Evolutionary conservation across 306 rosid genomes (phyloP).

Genomic region (Erythrophleum fordii): DNA sequence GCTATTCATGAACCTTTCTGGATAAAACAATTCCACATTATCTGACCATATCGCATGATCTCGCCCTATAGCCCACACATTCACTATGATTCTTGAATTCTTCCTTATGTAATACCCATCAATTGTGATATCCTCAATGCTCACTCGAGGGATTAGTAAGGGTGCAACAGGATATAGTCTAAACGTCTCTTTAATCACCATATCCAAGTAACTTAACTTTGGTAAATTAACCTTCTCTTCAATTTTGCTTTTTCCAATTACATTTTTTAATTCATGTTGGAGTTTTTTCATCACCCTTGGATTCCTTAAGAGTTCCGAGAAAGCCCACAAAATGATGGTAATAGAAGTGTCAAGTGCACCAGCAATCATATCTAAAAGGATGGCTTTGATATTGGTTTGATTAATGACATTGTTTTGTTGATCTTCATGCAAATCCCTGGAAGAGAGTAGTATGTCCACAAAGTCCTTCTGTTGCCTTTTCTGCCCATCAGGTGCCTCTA

Average conservation of each 20-base stretch:
- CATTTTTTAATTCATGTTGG: conserved; percentile 50
- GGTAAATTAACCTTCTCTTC: conserved; percentile 47
- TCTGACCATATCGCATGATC: conserved; percentile 29
- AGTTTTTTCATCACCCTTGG: conserved; percentile 48
- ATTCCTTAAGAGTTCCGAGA: conserved; percentile 50
- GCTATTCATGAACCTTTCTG: neutral
- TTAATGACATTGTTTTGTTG: conserved; percentile 23
- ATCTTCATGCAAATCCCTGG: conserved; percentile 38
- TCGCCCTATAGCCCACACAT: conserved; percentile 48
- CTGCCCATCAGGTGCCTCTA: neutral
- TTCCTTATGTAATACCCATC: conserved; percentile 34
- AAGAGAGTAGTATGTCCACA: conserved; percentile 39
- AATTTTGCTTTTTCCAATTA: conserved; percentile 35
- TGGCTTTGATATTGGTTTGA: conserved; percentile 49
- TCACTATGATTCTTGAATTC: conserved; percentile 42
- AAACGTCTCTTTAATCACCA: conserved; percentile 50
- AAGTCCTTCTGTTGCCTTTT: conserved; percentile 27
- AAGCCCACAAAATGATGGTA: conserved; percentile 37
- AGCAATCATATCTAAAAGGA: conserved; percentile 40
- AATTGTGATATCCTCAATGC: conserved; percentile 35
- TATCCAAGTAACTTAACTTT: conserved; percentile 39
- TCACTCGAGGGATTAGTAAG: conserved; percentile 40
- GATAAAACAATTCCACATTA: neutral
- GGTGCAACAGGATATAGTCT: conserved; percentile 45
- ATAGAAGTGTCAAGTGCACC: conserved; percentile 42